Conservation (phyloP, 2,329 filamentous ascomycete species). For the Colletotrichum kahawae region DNA sequence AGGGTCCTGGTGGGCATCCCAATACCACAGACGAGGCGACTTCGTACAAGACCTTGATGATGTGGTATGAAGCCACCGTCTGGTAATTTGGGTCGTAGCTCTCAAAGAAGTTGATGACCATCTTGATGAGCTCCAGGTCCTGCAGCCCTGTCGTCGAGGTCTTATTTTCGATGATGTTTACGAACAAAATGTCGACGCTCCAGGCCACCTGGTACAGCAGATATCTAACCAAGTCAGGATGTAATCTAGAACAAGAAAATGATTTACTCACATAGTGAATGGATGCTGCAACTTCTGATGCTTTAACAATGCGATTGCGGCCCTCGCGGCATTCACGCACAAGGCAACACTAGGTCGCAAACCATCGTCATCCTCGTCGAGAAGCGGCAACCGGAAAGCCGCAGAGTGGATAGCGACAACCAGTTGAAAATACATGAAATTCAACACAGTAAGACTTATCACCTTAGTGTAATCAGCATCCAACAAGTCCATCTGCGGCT, state of each 20-base stretch:
- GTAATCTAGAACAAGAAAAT: accelerated
- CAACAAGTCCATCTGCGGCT: neutral
- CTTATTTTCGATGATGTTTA: constrained; percentile 15
- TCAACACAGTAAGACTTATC: neutral
- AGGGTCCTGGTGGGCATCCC: neutral
- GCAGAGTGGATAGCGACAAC: constrained; percentile 12
- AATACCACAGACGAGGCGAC: constrained; percentile 3
- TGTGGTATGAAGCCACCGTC: neutral
- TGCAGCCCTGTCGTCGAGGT: neutral
- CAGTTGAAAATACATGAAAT: constrained; percentile 18
- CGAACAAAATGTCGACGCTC: constrained; percentile 13
- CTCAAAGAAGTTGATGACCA: constrained; percentile 12
- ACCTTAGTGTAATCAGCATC: constrained; percentile 9
- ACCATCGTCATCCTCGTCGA: constrained; percentile 3
- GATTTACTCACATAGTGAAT: neutral
- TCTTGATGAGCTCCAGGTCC: constrained; percentile 15
- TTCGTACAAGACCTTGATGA: neutral
- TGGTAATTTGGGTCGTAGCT: constrained; percentile 2
- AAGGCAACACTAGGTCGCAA: neutral
- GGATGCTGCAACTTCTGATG: constrained; percentile 4
- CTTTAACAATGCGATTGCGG: neutral
- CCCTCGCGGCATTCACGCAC: constrained; percentile 2
- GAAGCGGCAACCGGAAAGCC: neutral
- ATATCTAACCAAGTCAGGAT: neutral
- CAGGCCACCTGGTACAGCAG: constrained; percentile 11